These are phyloP conservation scores for Claviceps fusiformis DNA, from an alignment of 2,329 filamentous ascomycete genomes.

Conservation along the genomic window DNA sequence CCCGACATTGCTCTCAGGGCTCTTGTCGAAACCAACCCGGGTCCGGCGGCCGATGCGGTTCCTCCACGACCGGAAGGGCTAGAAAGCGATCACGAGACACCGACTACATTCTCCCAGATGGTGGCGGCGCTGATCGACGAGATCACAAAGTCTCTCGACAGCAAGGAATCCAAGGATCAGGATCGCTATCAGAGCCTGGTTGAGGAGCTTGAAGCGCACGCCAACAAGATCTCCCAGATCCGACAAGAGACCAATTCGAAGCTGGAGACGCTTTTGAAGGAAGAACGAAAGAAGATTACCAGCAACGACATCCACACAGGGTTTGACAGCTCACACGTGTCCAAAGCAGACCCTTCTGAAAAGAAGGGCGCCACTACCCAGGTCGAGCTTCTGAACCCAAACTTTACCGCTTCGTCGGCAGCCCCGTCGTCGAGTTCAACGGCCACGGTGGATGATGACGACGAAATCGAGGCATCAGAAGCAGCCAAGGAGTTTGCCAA, in stretches of 20 bases:
- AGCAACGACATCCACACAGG: constrained; percentile 81
- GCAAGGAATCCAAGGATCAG: constrained; percentile 48
- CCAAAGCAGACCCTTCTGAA: constrained; percentile 39
- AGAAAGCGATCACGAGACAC: constrained; percentile 56
- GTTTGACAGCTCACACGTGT: constrained; percentile 76
- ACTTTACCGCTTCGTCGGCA: constrained; percentile 16
- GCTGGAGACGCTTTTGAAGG: constrained; percentile 68
- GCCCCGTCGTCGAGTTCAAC: constrained; percentile 6
- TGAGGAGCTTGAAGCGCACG: constrained; percentile 62
- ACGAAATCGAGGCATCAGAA: constrained; percentile 61
- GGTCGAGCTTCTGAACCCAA: constrained; percentile 68
- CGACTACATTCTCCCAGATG: constrained; percentile 90
- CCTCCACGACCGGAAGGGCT: constrained; percentile 66
- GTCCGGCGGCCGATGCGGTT: constrained; percentile 61
- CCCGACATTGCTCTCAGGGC: constrained; percentile 80
- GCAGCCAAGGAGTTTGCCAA: constrained; percentile 70
- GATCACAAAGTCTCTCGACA: constrained; percentile 73
- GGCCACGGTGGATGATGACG: constrained; percentile 47
- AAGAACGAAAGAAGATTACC: constrained; percentile 82
- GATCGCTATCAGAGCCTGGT: constrained; percentile 63
- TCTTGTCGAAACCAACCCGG: constrained; percentile 68
- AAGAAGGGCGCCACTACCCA: constrained; percentile 35
- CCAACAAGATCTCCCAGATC: constrained; percentile 61
- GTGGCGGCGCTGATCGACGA: constrained; percentile 93
- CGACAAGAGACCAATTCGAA: constrained; percentile 64